Evolutionary conservation across 306 rosid species (phyloP), one percentile per base, ranked within the genome.

Genomic region (Citrullus amarus): DNA sequence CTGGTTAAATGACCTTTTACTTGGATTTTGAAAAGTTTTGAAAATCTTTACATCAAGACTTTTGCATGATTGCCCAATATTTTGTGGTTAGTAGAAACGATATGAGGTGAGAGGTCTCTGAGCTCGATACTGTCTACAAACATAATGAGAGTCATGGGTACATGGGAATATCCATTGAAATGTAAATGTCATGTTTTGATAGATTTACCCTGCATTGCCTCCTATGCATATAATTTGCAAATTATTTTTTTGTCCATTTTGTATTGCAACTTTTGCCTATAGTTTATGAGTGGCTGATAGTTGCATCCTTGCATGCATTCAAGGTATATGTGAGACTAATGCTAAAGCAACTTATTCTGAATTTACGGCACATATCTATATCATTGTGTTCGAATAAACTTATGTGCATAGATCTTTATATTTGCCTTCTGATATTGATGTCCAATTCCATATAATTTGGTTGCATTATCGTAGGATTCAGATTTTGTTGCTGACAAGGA

Each of bases 401-500:
- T 53, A 34, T 32, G 12, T 6, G 15, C 3, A 9, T 30, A 30
- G 1, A 14, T 71, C n/a, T 71, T 25, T 68, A 38, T 68, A 16
- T 74, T 17, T 14, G 20, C 58, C 41, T 71, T 71, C 25, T 71
- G 3, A 36, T 48, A 8, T 48, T 28, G 41, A 5, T 80, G 71
- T 81, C 44, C 54, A 18, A 15, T 8, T 77, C 61, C 70, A 46
- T 76, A 22, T 72, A 68, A 65, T 22, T 44, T 79, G 85, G 34
- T 76, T 81, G 77, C 80, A 46, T 79, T 80, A 68, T 18, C 30
- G 46, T 88, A 96, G 99, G 99, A 96, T 75, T 89, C 86, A 57
- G 99, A 92, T 86, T 96, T 91, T 87, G 97, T 92, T 59, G 44
- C 63, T 18, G 98, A 90, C 59, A 86, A 90, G 88, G 99, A 96